Base-by-base conservation (phyloP, 768 basidiomycete genomes). In the Tulasnella sp. region DNA sequence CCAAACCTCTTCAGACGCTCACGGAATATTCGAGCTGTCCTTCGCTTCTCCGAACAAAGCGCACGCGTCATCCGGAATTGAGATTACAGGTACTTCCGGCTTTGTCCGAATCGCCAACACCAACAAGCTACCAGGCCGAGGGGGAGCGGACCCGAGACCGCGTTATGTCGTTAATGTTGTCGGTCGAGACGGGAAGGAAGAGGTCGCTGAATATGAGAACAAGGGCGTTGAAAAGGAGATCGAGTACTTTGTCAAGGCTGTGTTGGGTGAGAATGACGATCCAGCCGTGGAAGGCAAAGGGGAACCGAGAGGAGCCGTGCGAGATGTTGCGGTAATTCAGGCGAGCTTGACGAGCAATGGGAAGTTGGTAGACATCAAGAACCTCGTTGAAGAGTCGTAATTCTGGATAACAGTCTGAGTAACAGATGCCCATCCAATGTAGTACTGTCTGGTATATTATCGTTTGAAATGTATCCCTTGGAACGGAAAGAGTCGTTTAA, bases 271-370 rank as follows among this genome's bases (percentile, higher is more conserved):
- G 54, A 63, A 65, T 49, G 74, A 78, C 30, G 49, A 41, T 29
- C 2, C 55, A 15, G 43, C n/a, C 11, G 19, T 1, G 29, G 80
- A 81, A 41, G 78, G 70, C 66, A 5, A 83, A 19, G 87, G 86
- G 13, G 77, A 80, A 63, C 84, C 86, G 26, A 69, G 75, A 34
- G 79, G 73, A 17, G 81, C 88, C 29, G 70, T 94, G 63, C 73
- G 73, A 63, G 90, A 93, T 68, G 81, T 93, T 27, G 86, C 85
- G 26, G 74, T 90, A 65, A 84, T 94, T 61, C 77, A 94, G 72
- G 88, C 85, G 26, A 80, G 79, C 27, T 72, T 92, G 73, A 83
- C 78, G 38, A 85, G 84, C 64, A 71, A 78, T 19, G 87, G 87
- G 4, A 66, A 73, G 60, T 68, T 78, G 38, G 75, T 90, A 2